Base-by-base conservation (phyloP, 306 rosid genomes). In the Crotalaria pallida region DNA sequence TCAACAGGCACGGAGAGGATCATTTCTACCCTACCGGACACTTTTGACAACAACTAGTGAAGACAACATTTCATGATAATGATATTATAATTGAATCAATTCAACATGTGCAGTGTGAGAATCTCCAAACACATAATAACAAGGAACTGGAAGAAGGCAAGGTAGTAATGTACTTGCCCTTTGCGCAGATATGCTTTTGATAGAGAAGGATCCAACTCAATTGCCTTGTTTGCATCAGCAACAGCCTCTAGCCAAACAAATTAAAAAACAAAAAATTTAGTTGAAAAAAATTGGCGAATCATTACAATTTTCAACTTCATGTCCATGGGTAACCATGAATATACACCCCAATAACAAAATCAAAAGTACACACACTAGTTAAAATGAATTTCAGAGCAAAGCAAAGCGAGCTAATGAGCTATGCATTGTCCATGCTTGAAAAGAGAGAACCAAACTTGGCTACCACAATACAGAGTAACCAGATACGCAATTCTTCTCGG, bases 201-300 rank as follows among this genome's bases (percentile, higher is more conserved):
- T 21, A 87, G 64, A 9, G 85, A 81, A 33, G 84, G 79, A 59
- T 86, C 81, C 81, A 94, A 75, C 60, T 83, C 91, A 76, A 94
- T 91, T 6, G 99, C 99, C 77, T 70, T 94, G 85, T 68, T 91
- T 27, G 97, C 85, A 81, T 94, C 99, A 15, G 84, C 72, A 77
- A 91, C 81, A 67, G 97, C 97, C 82, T 83, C 99, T 94, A 84
- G 44, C 61, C 55, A 84, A 69, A n/a, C n/a, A n/a, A n/a, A n/a
- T n/a, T n/a, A n/a, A n/a, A 75, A 50, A 29, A 48, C 51, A 59
- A 19, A 17, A 51, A 72, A 66, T 15, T 47, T 72, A 7, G 55
- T 59, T 15, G 19, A 19, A 33, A 57, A 57, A 21, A 50, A 71
- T 41, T 31, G 59, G 58, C 17, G 26, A 76, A 81, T 23, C 50